phyloP scores from a whole-genome alignment of 768 basidiomycete species.

The Nidularia pulvinata region DNA sequence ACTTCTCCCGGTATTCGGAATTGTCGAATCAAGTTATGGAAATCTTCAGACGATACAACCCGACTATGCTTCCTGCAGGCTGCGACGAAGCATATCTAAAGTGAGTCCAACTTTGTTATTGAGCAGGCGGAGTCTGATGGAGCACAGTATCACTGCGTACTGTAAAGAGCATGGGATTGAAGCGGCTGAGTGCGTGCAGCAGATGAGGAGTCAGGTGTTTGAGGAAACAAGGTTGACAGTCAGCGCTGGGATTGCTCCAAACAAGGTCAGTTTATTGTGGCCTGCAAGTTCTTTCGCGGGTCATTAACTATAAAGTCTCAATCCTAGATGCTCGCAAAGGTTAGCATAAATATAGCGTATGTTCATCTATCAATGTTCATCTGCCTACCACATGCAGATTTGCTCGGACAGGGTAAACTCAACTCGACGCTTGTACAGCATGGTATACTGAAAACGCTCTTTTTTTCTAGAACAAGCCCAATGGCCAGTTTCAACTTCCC shows the following conservation, averaged over 20 bases:
- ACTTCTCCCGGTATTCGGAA: conserved; percentile 63
- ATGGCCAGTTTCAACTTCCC: conserved; percentile 83
- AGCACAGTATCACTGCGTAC: conserved; percentile 76
- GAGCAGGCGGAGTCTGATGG: conserved; percentile 1
- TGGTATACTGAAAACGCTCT: background rate
- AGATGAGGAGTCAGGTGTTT: conserved; percentile 75
- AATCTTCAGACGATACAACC: conserved; percentile 68
- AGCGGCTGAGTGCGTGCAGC: conserved; percentile 72
- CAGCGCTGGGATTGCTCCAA: conserved; percentile 95
- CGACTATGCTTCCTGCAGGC: conserved; percentile 72
- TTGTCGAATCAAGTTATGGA: conserved; percentile 78
- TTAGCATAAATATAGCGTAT: conserved; percentile 20
- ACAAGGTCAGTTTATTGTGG: conserved; percentile 58
- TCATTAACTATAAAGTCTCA: background rate
- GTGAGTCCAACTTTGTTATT: conserved; percentile 36
- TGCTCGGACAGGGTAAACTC: conserved; percentile 82
- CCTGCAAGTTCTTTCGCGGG: background rate
- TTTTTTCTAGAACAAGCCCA: conserved; percentile 79
- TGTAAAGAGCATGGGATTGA: conserved; percentile 66
- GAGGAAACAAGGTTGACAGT: conserved; percentile 86
- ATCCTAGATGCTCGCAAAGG: conserved; percentile 87
- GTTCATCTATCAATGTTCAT: background rate
- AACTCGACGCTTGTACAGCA: too few species aligned
- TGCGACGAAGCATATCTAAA: conserved; percentile 94
- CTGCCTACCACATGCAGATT: conserved; percentile 48